Conservation (phyloP, 768 basidiomycete species). For the Suillus variegatus region DNA sequence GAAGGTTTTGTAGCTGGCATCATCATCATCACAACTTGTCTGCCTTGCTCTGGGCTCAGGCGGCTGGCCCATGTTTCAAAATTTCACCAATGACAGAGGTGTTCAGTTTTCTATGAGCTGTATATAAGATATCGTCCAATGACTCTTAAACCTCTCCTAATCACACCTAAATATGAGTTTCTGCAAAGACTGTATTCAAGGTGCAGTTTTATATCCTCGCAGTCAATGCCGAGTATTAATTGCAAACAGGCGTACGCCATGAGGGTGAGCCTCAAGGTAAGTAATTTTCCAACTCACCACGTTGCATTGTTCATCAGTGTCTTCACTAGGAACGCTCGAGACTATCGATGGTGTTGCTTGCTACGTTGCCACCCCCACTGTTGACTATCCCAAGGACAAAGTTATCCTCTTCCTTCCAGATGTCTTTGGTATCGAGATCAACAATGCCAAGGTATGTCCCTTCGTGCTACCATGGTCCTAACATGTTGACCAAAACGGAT, state of each 20-base stretch:
- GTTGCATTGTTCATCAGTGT: background rate
- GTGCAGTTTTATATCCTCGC: conserved; percentile 29
- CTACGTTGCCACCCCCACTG: conserved; percentile 56
- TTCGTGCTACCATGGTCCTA: background rate
- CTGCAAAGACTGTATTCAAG: conserved; percentile 57
- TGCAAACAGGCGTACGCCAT: conserved; percentile 46
- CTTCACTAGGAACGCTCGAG: conserved; percentile 45
- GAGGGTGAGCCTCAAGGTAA: conserved; percentile 49
- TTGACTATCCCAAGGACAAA: conserved; percentile 55
- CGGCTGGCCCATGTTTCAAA: too few relatives aligned
- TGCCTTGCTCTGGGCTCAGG: too few relatives aligned
- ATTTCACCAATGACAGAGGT: background rate
- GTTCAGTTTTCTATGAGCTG: background rate
- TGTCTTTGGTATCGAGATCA: conserved; percentile 49
- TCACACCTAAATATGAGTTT: conserved; percentile 42
- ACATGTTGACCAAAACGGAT: background rate
- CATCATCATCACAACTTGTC: too few relatives aligned
- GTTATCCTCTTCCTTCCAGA: conserved; percentile 57
- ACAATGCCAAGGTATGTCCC: conserved; percentile 44
- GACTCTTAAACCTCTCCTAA: background rate
- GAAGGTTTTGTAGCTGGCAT: too few relatives aligned
- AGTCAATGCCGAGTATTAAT: background rate
- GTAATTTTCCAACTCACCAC: background rate
- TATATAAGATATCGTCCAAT: background rate
- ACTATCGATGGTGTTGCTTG: conserved; percentile 46